phyloP scores from a whole-genome alignment of 169 alveolate species.

The Plasmodium ovale region DNA sequence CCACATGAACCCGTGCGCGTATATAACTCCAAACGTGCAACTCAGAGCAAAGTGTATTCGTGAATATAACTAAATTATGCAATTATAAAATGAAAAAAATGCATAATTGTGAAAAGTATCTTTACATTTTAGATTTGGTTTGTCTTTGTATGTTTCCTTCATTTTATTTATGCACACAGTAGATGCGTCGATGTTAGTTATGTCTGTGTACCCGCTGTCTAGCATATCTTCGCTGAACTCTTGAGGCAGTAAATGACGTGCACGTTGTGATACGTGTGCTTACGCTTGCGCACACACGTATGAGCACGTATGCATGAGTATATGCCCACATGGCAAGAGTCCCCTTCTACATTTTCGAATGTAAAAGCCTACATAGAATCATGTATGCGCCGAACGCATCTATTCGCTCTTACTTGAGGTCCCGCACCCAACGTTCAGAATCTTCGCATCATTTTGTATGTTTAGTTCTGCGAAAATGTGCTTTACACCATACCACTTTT shows the following conservation, averaged over 20 bases:
- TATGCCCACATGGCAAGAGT: neutral
- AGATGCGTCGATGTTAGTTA: slow-evolving; percentile 75
- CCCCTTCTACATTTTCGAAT: neutral
- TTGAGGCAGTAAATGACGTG: neutral
- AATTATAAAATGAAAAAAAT: neutral
- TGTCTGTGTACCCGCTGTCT: slow-evolving; percentile 56
- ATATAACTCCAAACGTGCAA: neutral
- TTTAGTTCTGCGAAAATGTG: slow-evolving; percentile 58
- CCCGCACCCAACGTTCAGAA: slow-evolving; percentile 67
- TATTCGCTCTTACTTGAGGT: slow-evolving; percentile 54
- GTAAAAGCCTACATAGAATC: neutral
- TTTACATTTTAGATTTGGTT: slow-evolving; percentile 72
- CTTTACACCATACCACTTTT: slow-evolving; percentile 72
- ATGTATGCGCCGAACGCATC: neutral
- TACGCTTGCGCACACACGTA: neutral
- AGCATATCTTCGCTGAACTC: slow-evolving; percentile 73
- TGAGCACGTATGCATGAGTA: slow-evolving; percentile 5
- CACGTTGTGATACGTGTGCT: slow-evolving; percentile 3
- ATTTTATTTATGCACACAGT: slow-evolving; percentile 66
- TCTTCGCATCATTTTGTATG: slow-evolving; percentile 57
- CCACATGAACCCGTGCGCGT: too few species aligned
- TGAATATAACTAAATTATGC: neutral
- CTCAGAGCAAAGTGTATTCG: neutral
- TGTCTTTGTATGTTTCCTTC: slow-evolving; percentile 54
- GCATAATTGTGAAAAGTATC: neutral